phyloP scores from a whole-genome alignment of 129 eudicot species.

The carrot (Daucus carota) region DH1_v3.0 NC_030387.2:37968001-37968500 shows the following conservation, averaged over 20 bases:
- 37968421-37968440: slow-evolving; percentile 70
- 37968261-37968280: neutral
- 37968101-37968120: slow-evolving; percentile 3
- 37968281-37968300: neutral
- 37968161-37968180: neutral
- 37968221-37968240: neutral
- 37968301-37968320: slow-evolving; percentile 1
- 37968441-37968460: slow-evolving; percentile 95
- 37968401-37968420: slow-evolving; percentile 70
- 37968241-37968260: neutral
- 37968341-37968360: slow-evolving; percentile 87
- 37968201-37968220: neutral
- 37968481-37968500: slow-evolving; percentile 59
- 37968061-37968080: neutral
- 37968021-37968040: slow-evolving; percentile 99
- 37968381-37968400: slow-evolving; percentile 66
- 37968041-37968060: slow-evolving; percentile 91
- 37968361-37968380: slow-evolving; percentile 94
- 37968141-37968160: neutral
- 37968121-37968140: neutral
- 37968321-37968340: slow-evolving; percentile 94
- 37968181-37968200: neutral
- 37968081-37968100: neutral
- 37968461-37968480: slow-evolving; percentile 68
- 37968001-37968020: slow-evolving; percentile 94